Evolutionary conservation across 768 basidiomycete genomes (phyloP), one percentile per base, ranked within the genome.

Genomic region (Dacryopinax spathularia): DNA sequence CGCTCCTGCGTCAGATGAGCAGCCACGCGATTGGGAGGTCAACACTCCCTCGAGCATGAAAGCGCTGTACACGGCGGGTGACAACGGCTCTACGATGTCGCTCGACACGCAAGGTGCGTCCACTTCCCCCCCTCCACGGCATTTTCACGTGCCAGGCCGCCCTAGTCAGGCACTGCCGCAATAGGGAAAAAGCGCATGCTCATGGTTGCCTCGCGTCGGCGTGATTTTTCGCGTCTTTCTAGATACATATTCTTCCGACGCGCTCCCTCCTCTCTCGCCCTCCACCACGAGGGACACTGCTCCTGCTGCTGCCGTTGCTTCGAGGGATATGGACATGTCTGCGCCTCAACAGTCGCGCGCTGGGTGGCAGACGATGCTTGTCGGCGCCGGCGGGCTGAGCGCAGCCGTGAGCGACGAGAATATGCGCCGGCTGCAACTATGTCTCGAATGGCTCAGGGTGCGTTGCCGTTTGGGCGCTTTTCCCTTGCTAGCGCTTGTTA

Each of bases 321-420:
- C 37, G 2, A 39, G 22, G 48, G 48, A 56, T 31, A 56, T 56
- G 25, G 48, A 56, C 29, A n/a, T n/a, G n/a, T n/a, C n/a, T n/a
- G 31, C 62, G 35, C 29, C 41, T 36, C 43, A 62, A 34, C 18
- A 37, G 34, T 22, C 12, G 10, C 43, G 90, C n/a, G 87, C 87
- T 72, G 78, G 88, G 39, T 91, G 89, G 91, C 90, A 92, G 68
- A 82, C 87, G 0, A 81, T 93, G 29, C 75, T 94, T 37, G 77
- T 87, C 25, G 91, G 94, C 73, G 91, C 90, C 1, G 90, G 91
- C 15, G 91, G 91, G 0, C 78, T 95, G 34, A 82, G 90, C 64
- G 90, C 89, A 0, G 91, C 92, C 7, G 78, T 94, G 33, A 91
- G 90, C 72, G 91, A 93, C 66, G 92, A 94, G 73, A 91, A 86